Conservation (phyloP, 495 filamentous ascomycete species). For the Penicillium soppii region DNA sequence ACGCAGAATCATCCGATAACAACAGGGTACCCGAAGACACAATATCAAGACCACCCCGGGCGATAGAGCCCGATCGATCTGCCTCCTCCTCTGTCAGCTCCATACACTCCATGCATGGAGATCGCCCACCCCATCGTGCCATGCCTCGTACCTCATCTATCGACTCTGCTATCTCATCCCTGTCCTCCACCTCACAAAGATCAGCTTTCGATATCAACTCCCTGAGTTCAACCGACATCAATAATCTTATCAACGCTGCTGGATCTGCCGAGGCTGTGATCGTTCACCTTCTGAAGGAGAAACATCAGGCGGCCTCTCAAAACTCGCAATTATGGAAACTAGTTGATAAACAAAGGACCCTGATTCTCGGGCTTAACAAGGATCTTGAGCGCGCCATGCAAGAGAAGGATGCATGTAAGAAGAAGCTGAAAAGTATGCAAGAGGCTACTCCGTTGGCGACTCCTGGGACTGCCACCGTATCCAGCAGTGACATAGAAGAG, state of each 20-base stretch:
- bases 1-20: slow-evolving; percentile 17
- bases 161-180: slow-evolving; percentile 87
- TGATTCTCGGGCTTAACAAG: slow-evolving; percentile 92
- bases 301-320: slow-evolving; percentile 80
- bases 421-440: slow-evolving; percentile 79
- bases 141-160: slow-evolving; percentile 86
- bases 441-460: slow-evolving; percentile 50
- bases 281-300: slow-evolving; percentile 84
- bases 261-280: slow-evolving; percentile 90
- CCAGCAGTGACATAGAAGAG: not conserved
- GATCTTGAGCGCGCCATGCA: slow-evolving; percentile 89
- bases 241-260: slow-evolving; percentile 72
- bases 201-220: slow-evolving; percentile 57
- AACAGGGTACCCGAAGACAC: slow-evolving; percentile 17
- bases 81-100: slow-evolving; percentile 36
- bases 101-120: slow-evolving; percentile 29
- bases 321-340: slow-evolving; percentile 93
- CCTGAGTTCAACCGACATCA: slow-evolving; percentile 60
- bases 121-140: slow-evolving; percentile 40
- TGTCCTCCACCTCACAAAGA: slow-evolving; percentile 70
- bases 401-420: slow-evolving; percentile 91
- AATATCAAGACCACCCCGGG: slow-evolving; percentile 25
- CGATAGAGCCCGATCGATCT: slow-evolving; percentile 30
- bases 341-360: slow-evolving; percentile 91
- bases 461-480: slow-evolving; percentile 13